Conservation (phyloP, 768 basidiomycete species). For the Amanita subjunquillea region DNA sequence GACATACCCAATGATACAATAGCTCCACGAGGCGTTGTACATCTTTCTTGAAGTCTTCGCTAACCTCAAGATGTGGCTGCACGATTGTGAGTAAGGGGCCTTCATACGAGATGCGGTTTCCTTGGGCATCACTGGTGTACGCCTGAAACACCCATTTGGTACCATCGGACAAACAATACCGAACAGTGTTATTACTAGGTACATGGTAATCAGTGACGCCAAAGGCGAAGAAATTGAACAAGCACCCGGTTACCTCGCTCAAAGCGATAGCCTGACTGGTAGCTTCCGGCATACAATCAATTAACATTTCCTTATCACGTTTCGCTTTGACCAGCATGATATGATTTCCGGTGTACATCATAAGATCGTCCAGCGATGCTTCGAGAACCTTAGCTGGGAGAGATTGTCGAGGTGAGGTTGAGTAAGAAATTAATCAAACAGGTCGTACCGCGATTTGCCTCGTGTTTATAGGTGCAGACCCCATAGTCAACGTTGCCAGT, state of each 20-base stretch:
- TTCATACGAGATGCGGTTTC: neutral
- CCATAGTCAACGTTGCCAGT: conserved; percentile 7
- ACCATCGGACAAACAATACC: conserved; percentile 2
- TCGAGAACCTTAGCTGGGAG: too few relatives aligned
- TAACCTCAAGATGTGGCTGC: neutral
- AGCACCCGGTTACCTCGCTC: too few relatives aligned
- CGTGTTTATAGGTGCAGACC: conserved; percentile 1
- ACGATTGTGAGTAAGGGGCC: neutral
- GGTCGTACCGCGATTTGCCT: neutral
- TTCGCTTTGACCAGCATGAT: neutral
- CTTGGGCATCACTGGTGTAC: neutral
- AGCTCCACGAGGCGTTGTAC: neutral
- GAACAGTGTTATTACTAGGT: conserved; percentile 1
- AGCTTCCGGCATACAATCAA: neutral
- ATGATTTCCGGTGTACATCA: neutral
- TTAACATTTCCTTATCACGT: neutral
- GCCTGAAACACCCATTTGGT: neutral
- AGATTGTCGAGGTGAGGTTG: neutral
- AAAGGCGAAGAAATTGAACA: neutral
- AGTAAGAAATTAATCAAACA: neutral
- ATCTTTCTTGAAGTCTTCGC: neutral
- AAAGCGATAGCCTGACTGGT: too few relatives aligned
- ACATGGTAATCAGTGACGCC: neutral
- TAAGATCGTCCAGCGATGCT: too few relatives aligned
- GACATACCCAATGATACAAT: too few relatives aligned